Evolutionary conservation across 2,329 filamentous ascomycete genomes (phyloP).

Genomic region (Sordariomycetes sp.): DNA sequence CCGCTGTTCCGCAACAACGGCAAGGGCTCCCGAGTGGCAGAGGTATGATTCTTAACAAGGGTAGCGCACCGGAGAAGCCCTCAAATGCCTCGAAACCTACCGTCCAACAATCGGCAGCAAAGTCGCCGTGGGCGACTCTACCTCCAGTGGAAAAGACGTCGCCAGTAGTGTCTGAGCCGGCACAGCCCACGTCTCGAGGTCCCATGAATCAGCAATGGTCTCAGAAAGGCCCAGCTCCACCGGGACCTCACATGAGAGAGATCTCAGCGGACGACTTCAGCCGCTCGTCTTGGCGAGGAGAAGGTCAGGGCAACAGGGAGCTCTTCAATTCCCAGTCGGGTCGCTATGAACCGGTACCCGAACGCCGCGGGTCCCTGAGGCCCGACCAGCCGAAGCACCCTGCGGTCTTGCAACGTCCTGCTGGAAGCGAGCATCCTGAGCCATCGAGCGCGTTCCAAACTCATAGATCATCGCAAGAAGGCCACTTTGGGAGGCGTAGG

Average conservation of each 20-base stretch:
- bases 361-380: constrained; percentile 63
- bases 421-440: constrained; percentile 60
- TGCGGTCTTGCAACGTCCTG: constrained; percentile 67
- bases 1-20: constrained; percentile 28
- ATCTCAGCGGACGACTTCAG: constrained; percentile 93
- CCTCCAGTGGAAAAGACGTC: constrained; percentile 78
- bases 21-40: constrained; percentile 43
- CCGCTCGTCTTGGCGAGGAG: constrained; percentile 71
- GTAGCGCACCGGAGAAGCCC: constrained; percentile 57
- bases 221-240: constrained; percentile 43
- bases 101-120: constrained; percentile 58
- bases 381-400: constrained; percentile 65
- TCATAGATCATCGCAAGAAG: constrained; percentile 57
- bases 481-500: constrained; percentile 63
- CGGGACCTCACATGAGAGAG: constrained; percentile 47
- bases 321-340: constrained; percentile 94
- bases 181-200: constrained; percentile 31
- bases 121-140: constrained; percentile 85
- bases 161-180: constrained; percentile 53
- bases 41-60: constrained; percentile 57
- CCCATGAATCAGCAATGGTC: constrained; percentile 45
- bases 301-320: constrained; percentile 57
- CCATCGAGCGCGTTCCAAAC: constrained; percentile 84
- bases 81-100: constrained; percentile 66
- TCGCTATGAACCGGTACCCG: constrained; percentile 79